Conservation (phyloP, 2,329 filamentous ascomycete genomes). For the Botrytis cinerea region DNA sequence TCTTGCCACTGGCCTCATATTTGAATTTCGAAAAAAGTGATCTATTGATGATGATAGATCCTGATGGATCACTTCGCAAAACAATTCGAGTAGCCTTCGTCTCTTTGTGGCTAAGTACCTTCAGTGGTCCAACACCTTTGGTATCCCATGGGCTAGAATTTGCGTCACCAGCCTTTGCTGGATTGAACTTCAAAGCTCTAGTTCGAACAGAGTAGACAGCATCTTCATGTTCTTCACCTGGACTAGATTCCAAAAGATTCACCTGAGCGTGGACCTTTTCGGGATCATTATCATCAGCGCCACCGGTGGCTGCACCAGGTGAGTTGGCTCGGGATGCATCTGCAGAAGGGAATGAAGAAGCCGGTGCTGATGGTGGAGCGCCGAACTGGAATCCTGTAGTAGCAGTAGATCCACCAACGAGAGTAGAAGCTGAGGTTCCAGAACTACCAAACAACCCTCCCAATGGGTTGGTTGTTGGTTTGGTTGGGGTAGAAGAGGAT, state of each 20-base stretch:
- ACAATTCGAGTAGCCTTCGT: slow-evolving; percentile 68
- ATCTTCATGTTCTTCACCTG: slow-evolving; percentile 72
- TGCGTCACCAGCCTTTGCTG: slow-evolving; percentile 49
- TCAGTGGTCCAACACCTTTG: slow-evolving; percentile 70
- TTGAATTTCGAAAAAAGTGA: slow-evolving; percentile 59
- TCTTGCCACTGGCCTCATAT: slow-evolving; percentile 64
- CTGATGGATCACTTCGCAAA: slow-evolving; percentile 73
- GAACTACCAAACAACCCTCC: slow-evolving; percentile 27
- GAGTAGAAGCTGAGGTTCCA: slow-evolving; percentile 24
- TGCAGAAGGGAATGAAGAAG: slow-evolving; percentile 40
- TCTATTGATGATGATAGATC: slow-evolving; percentile 73
- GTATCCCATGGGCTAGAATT: slow-evolving; percentile 64
- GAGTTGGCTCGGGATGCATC: slow-evolving; percentile 41
- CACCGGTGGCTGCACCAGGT: slow-evolving; percentile 40
- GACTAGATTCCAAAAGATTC: slow-evolving; percentile 65
- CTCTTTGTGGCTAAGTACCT: slow-evolving; percentile 71
- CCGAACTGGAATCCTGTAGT: slow-evolving; percentile 36
- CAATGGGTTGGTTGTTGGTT: slow-evolving; percentile 24
- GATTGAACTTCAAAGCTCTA: slow-evolving; percentile 65
- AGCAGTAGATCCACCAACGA: slow-evolving; percentile 24
- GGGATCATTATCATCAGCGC: slow-evolving; percentile 48
- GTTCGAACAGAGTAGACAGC: slow-evolving; percentile 69
- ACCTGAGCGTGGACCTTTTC: slow-evolving; percentile 65
- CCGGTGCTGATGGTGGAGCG: slow-evolving; percentile 33
- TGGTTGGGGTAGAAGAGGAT: slow-evolving; percentile 31